Percentiles rank a stretch among this genome's conserved stretches.
Evolutionary conservation across 352 stramenopile genomes (phyloP).

Genomic region (Detonula confervacea): DNA sequence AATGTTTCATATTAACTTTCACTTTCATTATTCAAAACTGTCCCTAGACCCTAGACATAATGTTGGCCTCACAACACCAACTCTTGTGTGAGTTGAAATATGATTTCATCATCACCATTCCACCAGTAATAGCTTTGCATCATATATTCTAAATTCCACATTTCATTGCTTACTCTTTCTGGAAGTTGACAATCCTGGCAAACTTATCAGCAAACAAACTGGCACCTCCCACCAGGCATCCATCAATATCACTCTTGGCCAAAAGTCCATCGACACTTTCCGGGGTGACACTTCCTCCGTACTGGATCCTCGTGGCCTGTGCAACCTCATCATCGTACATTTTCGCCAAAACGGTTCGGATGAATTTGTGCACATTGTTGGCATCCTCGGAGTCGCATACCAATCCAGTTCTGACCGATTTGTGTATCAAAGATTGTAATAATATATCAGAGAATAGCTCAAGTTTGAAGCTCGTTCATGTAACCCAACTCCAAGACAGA

Average conservation of each 20-base stretch:
- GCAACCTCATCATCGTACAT: conserved; percentile 82
- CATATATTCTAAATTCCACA: background rate
- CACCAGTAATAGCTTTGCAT: too few relatives aligned
- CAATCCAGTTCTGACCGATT: conserved; percentile 88
- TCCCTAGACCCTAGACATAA: too few relatives aligned
- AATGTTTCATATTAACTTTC: too few relatives aligned
- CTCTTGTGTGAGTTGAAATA: too few relatives aligned
- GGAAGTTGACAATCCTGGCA: conserved; percentile 92
- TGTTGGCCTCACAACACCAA: too few relatives aligned
- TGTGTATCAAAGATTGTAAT: too few relatives aligned
- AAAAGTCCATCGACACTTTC: conserved; percentile 93
- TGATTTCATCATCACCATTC: too few relatives aligned
- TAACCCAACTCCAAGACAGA: too few relatives aligned
- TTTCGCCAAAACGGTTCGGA: conserved; percentile 75
- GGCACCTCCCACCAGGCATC: conserved; percentile 95
- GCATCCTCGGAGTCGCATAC: conserved; percentile 90
- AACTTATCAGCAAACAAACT: conserved; percentile 95
- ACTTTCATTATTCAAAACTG: too few relatives aligned
- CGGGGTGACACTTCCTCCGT: conserved; percentile 95
- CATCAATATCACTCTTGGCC: conserved; percentile 95
- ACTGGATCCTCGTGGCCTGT: conserved; percentile 91
- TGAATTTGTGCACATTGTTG: conserved; percentile 89
- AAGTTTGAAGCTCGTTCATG: too few relatives aligned
- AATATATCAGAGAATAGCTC: too few relatives aligned
- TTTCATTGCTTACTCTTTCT: conserved; percentile 4